These are phyloP conservation scores for Dioszegia crocea DNA, from an alignment of 768 basidiomycete species.

Conservation along the genomic window DNA sequence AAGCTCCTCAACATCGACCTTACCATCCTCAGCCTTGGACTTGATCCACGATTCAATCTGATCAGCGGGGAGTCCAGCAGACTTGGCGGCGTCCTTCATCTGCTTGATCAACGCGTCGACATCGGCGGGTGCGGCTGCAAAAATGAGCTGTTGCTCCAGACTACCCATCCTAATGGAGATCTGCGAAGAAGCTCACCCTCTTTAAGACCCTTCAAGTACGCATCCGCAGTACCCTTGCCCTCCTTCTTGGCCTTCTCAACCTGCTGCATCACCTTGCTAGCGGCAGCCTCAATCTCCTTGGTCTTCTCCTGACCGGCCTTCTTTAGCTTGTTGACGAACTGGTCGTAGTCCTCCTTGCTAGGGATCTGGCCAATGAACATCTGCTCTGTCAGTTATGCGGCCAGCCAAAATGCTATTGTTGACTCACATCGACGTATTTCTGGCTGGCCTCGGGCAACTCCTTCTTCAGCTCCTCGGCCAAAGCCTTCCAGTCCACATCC, in stretches of 20 bases:
- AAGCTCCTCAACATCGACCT: constrained; percentile 38
- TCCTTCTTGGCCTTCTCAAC: constrained; percentile 46
- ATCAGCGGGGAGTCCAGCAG: constrained; percentile 47
- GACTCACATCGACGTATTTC: constrained; percentile 41
- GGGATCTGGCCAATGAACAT: constrained; percentile 36
- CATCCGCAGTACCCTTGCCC: constrained; percentile 43
- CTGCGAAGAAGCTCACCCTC: constrained; percentile 28
- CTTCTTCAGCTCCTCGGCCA: constrained; percentile 39
- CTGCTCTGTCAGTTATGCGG: no score
- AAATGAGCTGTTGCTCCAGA: background rate
- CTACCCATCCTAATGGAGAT: background rate
- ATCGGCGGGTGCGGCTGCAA: constrained; percentile 43
- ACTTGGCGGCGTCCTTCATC: constrained; percentile 45
- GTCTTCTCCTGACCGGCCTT: constrained; percentile 40
- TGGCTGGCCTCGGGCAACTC: constrained; percentile 41
- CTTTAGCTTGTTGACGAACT: constrained; percentile 40
- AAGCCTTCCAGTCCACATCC: constrained; percentile 45
- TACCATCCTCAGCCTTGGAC: constrained; percentile 41
- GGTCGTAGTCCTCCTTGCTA: constrained; percentile 34
- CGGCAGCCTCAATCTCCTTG: constrained; percentile 42
- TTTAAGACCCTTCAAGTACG: constrained; percentile 42
- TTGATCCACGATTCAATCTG: constrained; percentile 41
- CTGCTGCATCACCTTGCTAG: constrained; percentile 41
- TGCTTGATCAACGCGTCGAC: constrained; percentile 45
- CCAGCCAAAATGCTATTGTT: no score